phyloP scores from a whole-genome alignment of 148 eudicot species.

The Rhododendron henanense region DNA sequence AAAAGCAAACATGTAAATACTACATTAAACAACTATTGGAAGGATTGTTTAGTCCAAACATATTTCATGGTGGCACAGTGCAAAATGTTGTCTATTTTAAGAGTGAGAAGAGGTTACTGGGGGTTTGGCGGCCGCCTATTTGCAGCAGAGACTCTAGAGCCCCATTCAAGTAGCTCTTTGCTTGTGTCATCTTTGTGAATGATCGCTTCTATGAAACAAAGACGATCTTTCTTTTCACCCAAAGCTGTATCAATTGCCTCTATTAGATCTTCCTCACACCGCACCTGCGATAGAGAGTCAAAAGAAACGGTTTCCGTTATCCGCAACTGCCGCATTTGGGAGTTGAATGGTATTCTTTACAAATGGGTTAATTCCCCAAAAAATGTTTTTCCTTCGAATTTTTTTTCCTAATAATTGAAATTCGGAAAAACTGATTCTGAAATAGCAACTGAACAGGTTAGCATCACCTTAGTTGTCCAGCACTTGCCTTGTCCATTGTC shows the following conservation, averaged over 20 bases:
- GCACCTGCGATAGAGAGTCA: neutral
- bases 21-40: no score
- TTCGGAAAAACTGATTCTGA: neutral
- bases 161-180: neutral
- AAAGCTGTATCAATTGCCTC: neutral
- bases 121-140: neutral
- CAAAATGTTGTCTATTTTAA: neutral
- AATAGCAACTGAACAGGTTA: neutral
- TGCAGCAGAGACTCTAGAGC: neutral
- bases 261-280: neutral
- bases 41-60: no score
- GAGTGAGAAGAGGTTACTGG: neutral
- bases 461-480: conserved; percentile 74
- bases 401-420: neutral
- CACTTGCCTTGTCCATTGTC: conserved; percentile 80
- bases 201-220: neutral
- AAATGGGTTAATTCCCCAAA: neutral
- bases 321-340: neutral
- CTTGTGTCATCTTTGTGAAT: neutral
- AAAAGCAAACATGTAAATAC: no score
- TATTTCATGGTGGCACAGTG: neutral
- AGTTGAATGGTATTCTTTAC: neutral
- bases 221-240: neutral
- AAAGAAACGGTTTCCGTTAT: neutral
- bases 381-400: neutral